These are phyloP conservation scores for Prosopis cineraria DNA, from an alignment of 306 rosid genomes.

Conservation along the genomic window DNA sequence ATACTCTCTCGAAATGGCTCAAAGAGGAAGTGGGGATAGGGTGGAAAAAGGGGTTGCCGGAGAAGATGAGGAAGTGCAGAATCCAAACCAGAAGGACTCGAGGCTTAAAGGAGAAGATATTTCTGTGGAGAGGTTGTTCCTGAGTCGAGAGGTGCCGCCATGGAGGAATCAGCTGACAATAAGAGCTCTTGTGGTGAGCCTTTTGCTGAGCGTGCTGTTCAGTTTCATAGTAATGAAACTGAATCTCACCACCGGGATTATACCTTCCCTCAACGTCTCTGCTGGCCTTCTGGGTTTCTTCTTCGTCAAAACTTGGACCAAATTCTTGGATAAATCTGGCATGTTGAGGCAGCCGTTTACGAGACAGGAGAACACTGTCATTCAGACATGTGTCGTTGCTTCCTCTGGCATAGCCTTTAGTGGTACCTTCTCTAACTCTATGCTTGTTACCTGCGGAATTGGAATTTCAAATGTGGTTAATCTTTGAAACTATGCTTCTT, in stretches of 20 bases:
- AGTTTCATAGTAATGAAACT: constrained; percentile 34
- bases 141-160: constrained; percentile 28
- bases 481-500: not conserved
- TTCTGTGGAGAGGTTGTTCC: constrained; percentile 19
- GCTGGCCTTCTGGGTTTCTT: constrained; percentile 38
- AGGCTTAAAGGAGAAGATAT: not conserved
- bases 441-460: not conserved
- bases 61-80: constrained; percentile 6
- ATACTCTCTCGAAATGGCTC: constrained; percentile 2
- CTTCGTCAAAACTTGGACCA: constrained; percentile 36
- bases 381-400: constrained; percentile 29
- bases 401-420: constrained; percentile 24
- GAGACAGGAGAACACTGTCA: constrained; percentile 27
- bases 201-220: constrained; percentile 27
- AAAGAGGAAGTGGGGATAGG: constrained; percentile 4
- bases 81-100: not conserved
- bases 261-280: constrained; percentile 38
- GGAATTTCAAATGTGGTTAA: not conserved
- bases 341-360: constrained; percentile 28
- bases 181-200: constrained; percentile 36
- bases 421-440: not conserved
- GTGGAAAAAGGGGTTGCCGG: not conserved
- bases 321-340: constrained; percentile 19
- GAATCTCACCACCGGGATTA: constrained; percentile 33
- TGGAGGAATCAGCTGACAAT: constrained; percentile 30